Evolutionary conservation across 805 yeast genomes (phyloP).

Genomic region (Starmerella apicola): DNA sequence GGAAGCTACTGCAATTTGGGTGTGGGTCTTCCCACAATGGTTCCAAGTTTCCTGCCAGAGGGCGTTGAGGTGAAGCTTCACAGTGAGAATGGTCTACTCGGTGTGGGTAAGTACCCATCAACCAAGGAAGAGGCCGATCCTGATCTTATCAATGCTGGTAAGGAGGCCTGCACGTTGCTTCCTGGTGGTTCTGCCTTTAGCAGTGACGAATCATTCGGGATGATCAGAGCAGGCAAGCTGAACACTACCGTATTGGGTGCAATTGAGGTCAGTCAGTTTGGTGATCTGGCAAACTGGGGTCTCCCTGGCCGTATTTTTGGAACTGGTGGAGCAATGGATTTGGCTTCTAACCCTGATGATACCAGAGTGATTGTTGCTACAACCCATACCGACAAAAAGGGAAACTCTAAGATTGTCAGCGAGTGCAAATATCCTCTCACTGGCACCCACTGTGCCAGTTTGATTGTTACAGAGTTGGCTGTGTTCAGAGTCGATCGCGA

Average conservation of each 20-base stretch:
- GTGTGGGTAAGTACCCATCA: slow-evolving; percentile 38
- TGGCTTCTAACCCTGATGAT: slow-evolving; percentile 35
- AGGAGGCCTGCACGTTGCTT: slow-evolving; percentile 37
- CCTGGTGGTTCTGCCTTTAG: slow-evolving; percentile 40
- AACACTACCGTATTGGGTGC: slow-evolving; percentile 38
- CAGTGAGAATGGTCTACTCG: slow-evolving; percentile 39
- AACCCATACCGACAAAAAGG: slow-evolving; percentile 39
- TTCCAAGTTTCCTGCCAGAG: slow-evolving; percentile 32
- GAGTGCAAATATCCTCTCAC: slow-evolving; percentile 37
- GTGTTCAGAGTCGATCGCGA: slow-evolving; percentile 36
- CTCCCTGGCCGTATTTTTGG: slow-evolving; percentile 41
- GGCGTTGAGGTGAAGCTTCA: slow-evolving; percentile 33
- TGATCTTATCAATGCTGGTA: slow-evolving; percentile 41
- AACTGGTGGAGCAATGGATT: slow-evolving; percentile 46
- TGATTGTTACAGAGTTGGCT: slow-evolving; percentile 37
- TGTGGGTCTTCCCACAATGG: slow-evolving; percentile 41
- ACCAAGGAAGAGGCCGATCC: slow-evolving; percentile 34
- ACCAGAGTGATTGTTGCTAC: slow-evolving; percentile 38
- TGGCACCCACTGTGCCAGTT: slow-evolving; percentile 34
- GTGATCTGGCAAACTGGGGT: slow-evolving; percentile 44
- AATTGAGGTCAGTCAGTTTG: slow-evolving; percentile 36
- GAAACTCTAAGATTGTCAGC: slow-evolving; percentile 36
- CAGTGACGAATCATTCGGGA: slow-evolving; percentile 39
- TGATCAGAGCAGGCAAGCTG: slow-evolving; percentile 39
- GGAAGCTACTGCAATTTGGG: slow-evolving; percentile 38